Evolutionary conservation across 305 asterid species (phyloP).

Genomic region (Fraxinus sp.): DNA sequence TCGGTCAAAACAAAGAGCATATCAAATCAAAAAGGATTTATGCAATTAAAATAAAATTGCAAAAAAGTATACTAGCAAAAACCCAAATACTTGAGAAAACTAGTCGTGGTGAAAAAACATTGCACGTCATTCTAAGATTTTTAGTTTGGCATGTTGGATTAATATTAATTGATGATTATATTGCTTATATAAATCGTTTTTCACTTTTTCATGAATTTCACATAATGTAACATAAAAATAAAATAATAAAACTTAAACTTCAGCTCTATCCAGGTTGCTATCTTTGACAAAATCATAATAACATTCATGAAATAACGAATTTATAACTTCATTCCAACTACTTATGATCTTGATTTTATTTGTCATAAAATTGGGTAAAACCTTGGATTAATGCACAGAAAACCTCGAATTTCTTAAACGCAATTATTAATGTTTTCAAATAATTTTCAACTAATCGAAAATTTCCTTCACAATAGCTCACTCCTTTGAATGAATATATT

Average conservation of each 20-base stretch:
- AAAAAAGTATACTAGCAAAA: background rate
- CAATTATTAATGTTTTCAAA: background rate
- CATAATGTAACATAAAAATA: background rate
- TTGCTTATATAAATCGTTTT: background rate
- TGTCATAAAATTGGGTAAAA: background rate
- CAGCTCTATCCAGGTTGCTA: background rate
- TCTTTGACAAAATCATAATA: background rate
- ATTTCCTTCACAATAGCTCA: background rate
- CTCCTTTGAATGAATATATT: background rate
- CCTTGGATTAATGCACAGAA: background rate
- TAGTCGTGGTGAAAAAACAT: background rate
- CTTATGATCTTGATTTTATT: background rate
- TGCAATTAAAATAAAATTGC: slow-evolving; percentile 1
- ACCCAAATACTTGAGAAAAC: background rate
- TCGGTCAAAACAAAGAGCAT: background rate
- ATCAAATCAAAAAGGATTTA: slow-evolving; percentile 11
- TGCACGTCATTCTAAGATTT: background rate
- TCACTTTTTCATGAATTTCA: background rate
- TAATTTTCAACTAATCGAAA: background rate
- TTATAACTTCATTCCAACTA: background rate
- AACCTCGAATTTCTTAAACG: background rate
- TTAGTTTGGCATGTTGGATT: background rate
- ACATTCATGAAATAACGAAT: background rate
- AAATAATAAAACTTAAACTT: background rate
- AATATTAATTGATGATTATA: background rate